Evolutionary conservation across 768 basidiomycete genomes (phyloP).

Genomic region (Leucocoprinus birnbaumii): DNA sequence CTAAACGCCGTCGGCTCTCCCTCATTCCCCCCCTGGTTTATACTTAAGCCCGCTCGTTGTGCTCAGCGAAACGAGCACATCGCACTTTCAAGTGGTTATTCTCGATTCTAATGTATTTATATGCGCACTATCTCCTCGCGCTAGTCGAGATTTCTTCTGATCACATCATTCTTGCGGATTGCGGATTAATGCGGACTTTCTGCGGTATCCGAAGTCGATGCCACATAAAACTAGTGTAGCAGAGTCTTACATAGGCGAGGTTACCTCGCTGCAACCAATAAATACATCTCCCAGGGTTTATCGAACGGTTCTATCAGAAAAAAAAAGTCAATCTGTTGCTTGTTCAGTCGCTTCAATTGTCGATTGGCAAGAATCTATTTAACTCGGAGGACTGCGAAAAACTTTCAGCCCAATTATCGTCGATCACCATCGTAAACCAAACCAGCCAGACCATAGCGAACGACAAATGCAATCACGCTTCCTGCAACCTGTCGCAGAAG

Average conservation of each 20-base stretch:
- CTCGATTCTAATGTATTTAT: neutral
- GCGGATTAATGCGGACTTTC: constrained; percentile 22
- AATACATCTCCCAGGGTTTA: too few relatives aligned
- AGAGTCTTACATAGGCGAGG: neutral
- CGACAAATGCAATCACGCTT: constrained; percentile 77
- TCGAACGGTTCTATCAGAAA: too few relatives aligned
- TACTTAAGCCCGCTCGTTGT: constrained; percentile 17
- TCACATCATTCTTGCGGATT: neutral
- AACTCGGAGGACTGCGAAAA: too few relatives aligned
- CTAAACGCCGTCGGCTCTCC: constrained; percentile 33
- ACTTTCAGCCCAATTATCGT: constrained; percentile 39
- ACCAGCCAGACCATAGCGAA: constrained; percentile 88
- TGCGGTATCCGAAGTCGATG: constrained; percentile 14
- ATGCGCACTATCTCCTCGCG: constrained; percentile 8
- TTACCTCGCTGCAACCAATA: neutral
- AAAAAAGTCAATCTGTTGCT: neutral
- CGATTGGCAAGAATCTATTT: neutral
- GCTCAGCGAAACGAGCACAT: neutral
- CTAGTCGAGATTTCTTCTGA: neutral
- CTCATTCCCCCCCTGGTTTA: constrained; percentile 16
- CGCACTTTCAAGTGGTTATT: neutral
- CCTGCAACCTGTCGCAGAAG: constrained; percentile 52
- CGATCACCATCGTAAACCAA: constrained; percentile 92
- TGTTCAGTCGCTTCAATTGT: neutral
- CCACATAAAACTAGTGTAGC: too few relatives aligned